Base-by-base conservation (phyloP, 1,284 basidiomycete genomes). In the Fereydounia khargensis region DNA sequence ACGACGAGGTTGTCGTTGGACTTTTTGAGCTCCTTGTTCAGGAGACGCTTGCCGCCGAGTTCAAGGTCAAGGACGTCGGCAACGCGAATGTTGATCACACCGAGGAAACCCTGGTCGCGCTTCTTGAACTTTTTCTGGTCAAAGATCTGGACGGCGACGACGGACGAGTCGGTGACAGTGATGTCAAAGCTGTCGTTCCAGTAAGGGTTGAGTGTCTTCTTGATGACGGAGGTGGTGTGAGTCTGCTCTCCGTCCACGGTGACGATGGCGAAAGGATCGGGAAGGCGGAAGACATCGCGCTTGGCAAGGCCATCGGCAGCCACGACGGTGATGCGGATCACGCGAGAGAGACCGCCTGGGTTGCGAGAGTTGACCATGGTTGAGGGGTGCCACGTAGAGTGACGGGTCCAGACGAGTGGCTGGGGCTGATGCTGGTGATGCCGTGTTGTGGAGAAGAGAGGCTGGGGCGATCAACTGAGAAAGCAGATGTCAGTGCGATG, bases 61-160 rank as follows among this genome's bases (percentile, higher is more conserved):
- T 90, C 88, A 30, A 94, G 81, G 76, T 94, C 91, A 40, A 95
- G 80, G n/a, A 88, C 86, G 77, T 91, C 88, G 59, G 86, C 84
- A 51, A 95, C 88, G 59, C 85, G 84, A 67, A 96, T 83, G 74
- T 94, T 94, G 72, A 95, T 90, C 21, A 92, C 90, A 42, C 91
- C 91, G 36, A 96, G 80, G 78, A 95, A 95, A 4, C 91, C 91
- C 74, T 95, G 91, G 77, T 95, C 90, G 77, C 86, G 86, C 78
- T 88, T 82, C 80, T 94, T 95, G 80, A 95, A 95, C 79, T 94
- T 95, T 77, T 89, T 86, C 79, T 95, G 91, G 78, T 96, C 91
- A 68, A 95, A 95, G 70, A 95, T 91, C 78, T 96, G 91, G 3
- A 96, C 89, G 4, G 89, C 88, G 33, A 96, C 82, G 36, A 92